Base-by-base conservation (phyloP, 1,284 basidiomycete genomes). In the Microbotryum silenes-acaulis region DNA sequence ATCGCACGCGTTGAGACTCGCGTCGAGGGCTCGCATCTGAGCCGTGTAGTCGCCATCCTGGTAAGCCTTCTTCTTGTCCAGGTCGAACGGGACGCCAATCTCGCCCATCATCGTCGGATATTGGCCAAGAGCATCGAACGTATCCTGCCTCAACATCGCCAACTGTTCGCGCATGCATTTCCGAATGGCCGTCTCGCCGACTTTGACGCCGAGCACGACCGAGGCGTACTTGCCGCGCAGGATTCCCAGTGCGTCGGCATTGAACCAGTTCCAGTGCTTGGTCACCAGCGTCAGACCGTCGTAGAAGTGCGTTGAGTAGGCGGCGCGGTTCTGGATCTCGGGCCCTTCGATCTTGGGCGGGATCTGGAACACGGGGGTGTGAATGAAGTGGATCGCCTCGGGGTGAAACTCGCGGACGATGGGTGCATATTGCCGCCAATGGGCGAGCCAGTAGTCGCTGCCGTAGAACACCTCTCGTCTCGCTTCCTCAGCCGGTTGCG, bases 81-180 rank as follows among this genome's bases (percentile, higher is more conserved):
- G 78, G 70, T 89, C 84, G 54, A 84, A 92, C 1, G 94, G 94
- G 6, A 86, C 89, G 9, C 94, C 94, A 56, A 97, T 93, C 77
- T 98, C 94, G 29, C 94, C 93, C 57, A 98, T 89, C 69, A 97
- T 79, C 0, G 89, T 94, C 0, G 94, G 94, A 71, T 89, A 97
- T n/a, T 80, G 70, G 16, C 83, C 84, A 21, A 81, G 72, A 12
- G 76, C 73, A 58, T 79, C 77, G 50, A 73, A 71, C 0, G 83
- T 82, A 70, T 94, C 91, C 46, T 79, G 78, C 71, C 88, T 86
- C 50, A 97, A 79, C 51, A 88, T 83, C 16, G 81, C 86, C 7
- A 98, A 81, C 74, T 97, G 94, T 62, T 88, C 84, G 69, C 88
- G 86, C 5, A 97, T 75, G 31, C 84, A 87, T 58, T 84, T 84